These are phyloP conservation scores for Pythium pyrilobum DNA, from an alignment of 352 stramenopile species.

Conservation along the genomic window DNA sequence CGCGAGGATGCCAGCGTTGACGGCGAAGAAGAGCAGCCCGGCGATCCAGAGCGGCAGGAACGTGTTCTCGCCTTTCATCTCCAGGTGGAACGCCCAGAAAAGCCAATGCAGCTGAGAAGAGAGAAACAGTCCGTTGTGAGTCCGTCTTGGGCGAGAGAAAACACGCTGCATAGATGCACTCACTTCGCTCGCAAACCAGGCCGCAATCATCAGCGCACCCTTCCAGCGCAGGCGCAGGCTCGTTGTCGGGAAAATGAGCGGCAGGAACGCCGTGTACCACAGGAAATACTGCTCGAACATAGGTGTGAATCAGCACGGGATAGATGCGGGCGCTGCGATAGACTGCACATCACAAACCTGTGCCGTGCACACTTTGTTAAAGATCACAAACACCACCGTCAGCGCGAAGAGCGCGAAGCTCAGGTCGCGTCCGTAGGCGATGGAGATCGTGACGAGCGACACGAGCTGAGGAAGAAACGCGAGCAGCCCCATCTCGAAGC, in stretches of 20 bases:
- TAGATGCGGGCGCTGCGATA: not conserved
- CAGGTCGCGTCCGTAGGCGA: conserved; percentile 79
- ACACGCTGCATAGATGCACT: not conserved
- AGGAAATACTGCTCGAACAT: conserved; percentile 94
- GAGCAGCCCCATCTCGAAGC: conserved; percentile 69
- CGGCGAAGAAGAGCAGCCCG: conserved; percentile 84
- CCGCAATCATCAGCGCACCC: conserved; percentile 47
- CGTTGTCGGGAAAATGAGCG: conserved; percentile 78
- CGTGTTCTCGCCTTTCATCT: conserved; percentile 88
- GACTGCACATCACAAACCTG: conserved; percentile 41
- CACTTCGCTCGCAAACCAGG: conserved; percentile 78
- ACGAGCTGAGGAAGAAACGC: conserved; percentile 84
- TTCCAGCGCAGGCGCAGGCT: conserved; percentile 62
- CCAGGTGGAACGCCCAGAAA: conserved; percentile 85
- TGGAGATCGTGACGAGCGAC: conserved; percentile 69
- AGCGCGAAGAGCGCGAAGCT: conserved; percentile 94
- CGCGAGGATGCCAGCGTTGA: conserved; percentile 79
- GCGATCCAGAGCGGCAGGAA: conserved; percentile 87
- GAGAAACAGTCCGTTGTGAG: too few relatives aligned
- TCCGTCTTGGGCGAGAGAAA: too few relatives aligned
- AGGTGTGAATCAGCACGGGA: conserved; percentile 19
- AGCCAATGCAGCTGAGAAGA: conserved; percentile 79
- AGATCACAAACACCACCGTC: conserved; percentile 98
- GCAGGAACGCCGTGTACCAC: conserved; percentile 95
- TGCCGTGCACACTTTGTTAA: conserved; percentile 94